These are phyloP conservation scores for Chrysanthemum lavandulifolium DNA, from an alignment of 129 eudicot genomes.

Conservation along the genomic window DNA sequence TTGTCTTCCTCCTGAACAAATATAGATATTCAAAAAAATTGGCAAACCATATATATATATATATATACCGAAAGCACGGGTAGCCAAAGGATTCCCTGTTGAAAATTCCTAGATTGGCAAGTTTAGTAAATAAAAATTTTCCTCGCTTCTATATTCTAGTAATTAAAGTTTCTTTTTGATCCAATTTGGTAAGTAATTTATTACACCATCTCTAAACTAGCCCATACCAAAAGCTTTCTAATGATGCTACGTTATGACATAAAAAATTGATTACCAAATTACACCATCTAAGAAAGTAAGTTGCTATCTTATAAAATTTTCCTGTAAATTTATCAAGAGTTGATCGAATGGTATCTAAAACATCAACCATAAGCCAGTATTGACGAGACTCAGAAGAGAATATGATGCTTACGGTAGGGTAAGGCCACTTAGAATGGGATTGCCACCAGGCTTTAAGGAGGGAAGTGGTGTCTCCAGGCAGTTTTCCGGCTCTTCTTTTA, in stretches of 20 bases:
- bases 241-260: no score
- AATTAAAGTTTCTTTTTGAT: no score
- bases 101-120: no score
- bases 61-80: no score
- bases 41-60: no score
- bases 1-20: conserved; percentile 79
- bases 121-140: neutral
- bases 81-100: no score
- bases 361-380: conserved; percentile 12
- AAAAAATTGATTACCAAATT: no score
- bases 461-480: conserved; percentile 93
- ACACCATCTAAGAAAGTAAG: neutral
- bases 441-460: conserved; percentile 95
- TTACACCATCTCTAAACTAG: no score
- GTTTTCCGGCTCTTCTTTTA: conserved; percentile 88
- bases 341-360: neutral
- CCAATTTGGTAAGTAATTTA: no score
- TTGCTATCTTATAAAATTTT: neutral
- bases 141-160: no score
- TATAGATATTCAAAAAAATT: neutral
- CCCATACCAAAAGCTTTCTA: no score
- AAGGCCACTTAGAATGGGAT: conserved; percentile 95
- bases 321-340: neutral
- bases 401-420: conserved; percentile 68
- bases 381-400: neutral